These are phyloP conservation scores for Staphylotrichum longicolle DNA, from an alignment of 495 filamentous ascomycete species.

Conservation along the genomic window DNA sequence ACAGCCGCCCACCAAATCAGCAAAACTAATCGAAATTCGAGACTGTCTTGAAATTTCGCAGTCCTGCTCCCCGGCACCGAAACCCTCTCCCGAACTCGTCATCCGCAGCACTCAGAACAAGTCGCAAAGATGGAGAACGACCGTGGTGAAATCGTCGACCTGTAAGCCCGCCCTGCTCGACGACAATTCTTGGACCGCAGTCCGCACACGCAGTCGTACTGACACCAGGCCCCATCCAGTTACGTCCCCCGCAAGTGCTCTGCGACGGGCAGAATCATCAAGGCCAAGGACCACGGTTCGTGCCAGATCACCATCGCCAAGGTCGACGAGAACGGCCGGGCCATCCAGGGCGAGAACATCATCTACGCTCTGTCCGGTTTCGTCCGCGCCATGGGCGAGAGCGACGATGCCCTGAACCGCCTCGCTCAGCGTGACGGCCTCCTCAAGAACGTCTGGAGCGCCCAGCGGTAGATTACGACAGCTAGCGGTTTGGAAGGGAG, in stretches of 20 bases:
- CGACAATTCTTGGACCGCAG: slow-evolving; percentile 8
- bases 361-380: slow-evolving; percentile 97
- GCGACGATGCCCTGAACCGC: slow-evolving; percentile 93
- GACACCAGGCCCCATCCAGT: slow-evolving; percentile 46
- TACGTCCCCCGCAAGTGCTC: slow-evolving; percentile 99
- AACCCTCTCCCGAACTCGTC: slow-evolving; percentile 31
- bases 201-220: slow-evolving; percentile 10
- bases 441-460: slow-evolving; percentile 93
- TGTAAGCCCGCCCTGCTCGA: slow-evolving; percentile 54
- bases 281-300: slow-evolving; percentile 95
- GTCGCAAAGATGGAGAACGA: slow-evolving; percentile 45
- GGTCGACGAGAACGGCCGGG: slow-evolving; percentile 94
- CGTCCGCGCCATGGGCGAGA: slow-evolving; percentile 95
- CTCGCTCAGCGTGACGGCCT: slow-evolving; percentile 93
- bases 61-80: slow-evolving; percentile 31
- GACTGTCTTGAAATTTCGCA: slow-evolving; percentile 33
- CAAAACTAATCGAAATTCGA: slow-evolving; percentile 35
- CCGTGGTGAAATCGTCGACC: slow-evolving; percentile 92
- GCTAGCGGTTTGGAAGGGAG: slow-evolving; percentile 22
- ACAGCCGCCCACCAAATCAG: slow-evolving; percentile 37
- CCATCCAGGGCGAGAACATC: slow-evolving; percentile 93
- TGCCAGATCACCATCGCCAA: slow-evolving; percentile 89
- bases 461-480: slow-evolving; percentile 60
- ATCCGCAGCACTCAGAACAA: slow-evolving; percentile 30
- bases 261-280: slow-evolving; percentile 96